These are phyloP conservation scores for Clarireedia homoeocarpa DNA, from an alignment of 2,329 filamentous ascomycete genomes.

Conservation along the genomic window DNA sequence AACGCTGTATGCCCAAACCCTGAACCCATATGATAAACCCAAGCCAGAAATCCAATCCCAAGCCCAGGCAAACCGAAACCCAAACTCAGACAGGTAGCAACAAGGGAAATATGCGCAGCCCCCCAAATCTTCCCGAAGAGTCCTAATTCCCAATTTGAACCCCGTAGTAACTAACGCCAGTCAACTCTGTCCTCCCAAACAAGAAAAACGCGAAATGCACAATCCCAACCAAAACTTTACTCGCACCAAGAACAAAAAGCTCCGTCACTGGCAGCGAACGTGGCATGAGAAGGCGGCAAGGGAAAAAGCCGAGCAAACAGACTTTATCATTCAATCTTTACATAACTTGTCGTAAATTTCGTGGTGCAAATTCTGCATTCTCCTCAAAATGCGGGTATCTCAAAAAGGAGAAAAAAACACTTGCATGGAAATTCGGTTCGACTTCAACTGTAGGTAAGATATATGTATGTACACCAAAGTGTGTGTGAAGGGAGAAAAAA, in stretches of 20 bases:
- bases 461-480: background rate
- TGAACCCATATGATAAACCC: background rate
- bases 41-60: background rate
- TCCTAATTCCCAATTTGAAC: too few species aligned
- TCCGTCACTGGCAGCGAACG: too few species aligned
- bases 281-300: too few species aligned
- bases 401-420: background rate
- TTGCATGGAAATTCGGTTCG: too few species aligned
- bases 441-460: background rate
- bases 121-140: too few species aligned
- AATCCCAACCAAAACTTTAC: too few species aligned
- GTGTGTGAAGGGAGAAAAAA: background rate
- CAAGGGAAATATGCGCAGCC: too few species aligned
- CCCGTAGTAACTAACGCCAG: background rate
- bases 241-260: too few species aligned
- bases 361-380: too few species aligned
- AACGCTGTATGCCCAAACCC: background rate
- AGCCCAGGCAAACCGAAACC: background rate
- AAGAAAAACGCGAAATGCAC: background rate
- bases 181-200: background rate
- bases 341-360: too few species aligned
- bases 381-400: background rate
- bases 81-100: background rate
- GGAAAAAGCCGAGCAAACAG: too few species aligned
- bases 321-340: too few species aligned